Base-by-base conservation (phyloP, 805 yeast species). In the Metschnikowia amazonensis region DNA sequence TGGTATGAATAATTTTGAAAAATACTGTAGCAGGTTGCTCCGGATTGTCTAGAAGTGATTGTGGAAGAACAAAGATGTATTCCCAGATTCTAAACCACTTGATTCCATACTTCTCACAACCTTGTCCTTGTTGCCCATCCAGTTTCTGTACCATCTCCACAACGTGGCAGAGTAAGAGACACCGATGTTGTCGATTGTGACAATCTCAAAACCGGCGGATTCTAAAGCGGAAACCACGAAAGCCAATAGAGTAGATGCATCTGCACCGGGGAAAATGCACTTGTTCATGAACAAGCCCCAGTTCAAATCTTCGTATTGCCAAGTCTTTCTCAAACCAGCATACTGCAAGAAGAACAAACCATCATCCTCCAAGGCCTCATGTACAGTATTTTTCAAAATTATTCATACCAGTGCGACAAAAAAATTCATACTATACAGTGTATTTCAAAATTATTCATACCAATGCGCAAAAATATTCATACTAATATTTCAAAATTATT, bases 281-380 rank as follows among this genome's bases (percentile, higher is more conserved):
- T 87, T 89, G 81, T 89, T 89, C 96, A 89, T 89, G 70, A 89
- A 89, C 64, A 89, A 75, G 59, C 97, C 97, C 97, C 96, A 89
- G 67, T 81, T 75, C 60, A 89, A 77, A 67, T 89, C 97, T 72
- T 89, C 96, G 69, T 87, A 89, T 72, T 89, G 96, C 97, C 96
- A 89, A 48, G 78, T 74, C 72, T 89, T 89, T 74, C 96, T 82
- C 59, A 89, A 71, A 44, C 97, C 97, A 42, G 96, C 90, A 62
- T 84, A 85, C 72, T 89, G 97, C 64, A 89, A 74, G 65, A 76
- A 84, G 76, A 89, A 88, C 45, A 86, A 65, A 50, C 96, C 97
- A 63, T 89, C 96, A 63, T 89, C 97, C 57, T 89, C 95, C 64
- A 89, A 80, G 80, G 89, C 81, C 61, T 86, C 87, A n/a, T n/a